Conservation (phyloP, 768 basidiomycete species). For the Lentinula sp. region DNA sequence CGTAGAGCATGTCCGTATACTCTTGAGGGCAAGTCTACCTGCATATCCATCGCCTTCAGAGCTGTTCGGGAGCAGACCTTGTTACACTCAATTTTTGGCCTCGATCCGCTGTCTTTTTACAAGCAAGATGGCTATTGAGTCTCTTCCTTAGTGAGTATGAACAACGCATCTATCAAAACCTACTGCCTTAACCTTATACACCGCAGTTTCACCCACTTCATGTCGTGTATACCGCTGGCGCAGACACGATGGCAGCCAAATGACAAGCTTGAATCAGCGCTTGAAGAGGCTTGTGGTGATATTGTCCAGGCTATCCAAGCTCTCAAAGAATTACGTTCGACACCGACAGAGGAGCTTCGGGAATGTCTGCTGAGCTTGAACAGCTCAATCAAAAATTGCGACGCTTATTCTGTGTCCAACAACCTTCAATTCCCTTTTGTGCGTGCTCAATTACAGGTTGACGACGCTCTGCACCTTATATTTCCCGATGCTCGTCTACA, state of each 20-base stretch:
- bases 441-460: conserved; percentile 9
- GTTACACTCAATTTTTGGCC: background rate
- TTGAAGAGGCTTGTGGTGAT: background rate
- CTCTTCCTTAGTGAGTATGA: conserved; percentile 4
- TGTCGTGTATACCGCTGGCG: background rate
- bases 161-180: background rate
- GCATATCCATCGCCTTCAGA: background rate
- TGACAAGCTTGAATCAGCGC: background rate
- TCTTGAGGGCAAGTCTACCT: background rate
- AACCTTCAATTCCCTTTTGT: conserved; percentile 8
- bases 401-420: conserved; percentile 1
- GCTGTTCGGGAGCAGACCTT: background rate
- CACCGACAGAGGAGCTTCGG: conserved; percentile 1
- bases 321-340: conserved; percentile 9
- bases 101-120: conserved; percentile 1
- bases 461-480: conserved; percentile 5
- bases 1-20: conserved; percentile 3
- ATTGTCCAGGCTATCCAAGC: conserved; percentile 8
- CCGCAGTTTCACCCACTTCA: background rate
- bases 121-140: conserved; percentile 6
- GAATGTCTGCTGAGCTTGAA: conserved; percentile 5
- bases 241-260: background rate
- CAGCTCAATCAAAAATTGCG: conserved; percentile 2
- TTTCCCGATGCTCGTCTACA: background rate
- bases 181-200: background rate